These are phyloP conservation scores for Fusarium vanettenii DNA, from an alignment of 2,329 filamentous ascomycete genomes.

Conservation along the genomic window DNA sequence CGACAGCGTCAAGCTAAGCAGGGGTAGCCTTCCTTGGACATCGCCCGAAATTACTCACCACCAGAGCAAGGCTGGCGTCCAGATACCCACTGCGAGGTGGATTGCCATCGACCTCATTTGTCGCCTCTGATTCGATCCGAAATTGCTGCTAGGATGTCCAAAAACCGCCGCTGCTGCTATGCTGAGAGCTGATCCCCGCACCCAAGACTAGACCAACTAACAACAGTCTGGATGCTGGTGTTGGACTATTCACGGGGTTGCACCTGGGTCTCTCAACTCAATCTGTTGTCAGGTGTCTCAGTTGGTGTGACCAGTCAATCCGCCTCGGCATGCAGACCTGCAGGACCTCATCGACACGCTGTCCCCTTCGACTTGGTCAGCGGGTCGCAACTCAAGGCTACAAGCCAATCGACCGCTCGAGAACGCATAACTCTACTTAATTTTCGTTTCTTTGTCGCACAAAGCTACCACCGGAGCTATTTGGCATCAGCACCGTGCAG, in stretches of 20 bases:
- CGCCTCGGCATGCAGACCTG: not conserved
- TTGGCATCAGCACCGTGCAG: not conserved
- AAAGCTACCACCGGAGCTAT: not conserved
- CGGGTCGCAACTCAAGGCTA: not conserved
- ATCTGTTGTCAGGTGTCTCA: constrained; percentile 7
- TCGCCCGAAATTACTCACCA: not conserved
- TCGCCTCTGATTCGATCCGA: not conserved
- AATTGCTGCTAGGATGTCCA: not conserved
- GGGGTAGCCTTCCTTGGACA: not conserved
- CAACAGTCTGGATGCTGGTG: not conserved
- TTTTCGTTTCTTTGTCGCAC: not conserved
- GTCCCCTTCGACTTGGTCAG: constrained; percentile 1
- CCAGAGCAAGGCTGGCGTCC: not conserved
- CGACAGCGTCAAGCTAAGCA: not conserved
- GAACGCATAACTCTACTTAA: not conserved
- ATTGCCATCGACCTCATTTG: not conserved
- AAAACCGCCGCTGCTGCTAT: not conserved
- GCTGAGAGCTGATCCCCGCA: not conserved
- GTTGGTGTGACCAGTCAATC: not conserved
- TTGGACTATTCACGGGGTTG: not conserved
- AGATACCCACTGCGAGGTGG: not conserved
- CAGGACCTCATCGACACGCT: constrained; percentile 10
- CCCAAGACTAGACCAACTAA: not conserved
- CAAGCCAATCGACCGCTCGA: not conserved
- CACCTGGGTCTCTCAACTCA: not conserved